Evolutionary conservation across 2,329 filamentous ascomycete species (phyloP).

Genomic region (Esteya vermicola): DNA sequence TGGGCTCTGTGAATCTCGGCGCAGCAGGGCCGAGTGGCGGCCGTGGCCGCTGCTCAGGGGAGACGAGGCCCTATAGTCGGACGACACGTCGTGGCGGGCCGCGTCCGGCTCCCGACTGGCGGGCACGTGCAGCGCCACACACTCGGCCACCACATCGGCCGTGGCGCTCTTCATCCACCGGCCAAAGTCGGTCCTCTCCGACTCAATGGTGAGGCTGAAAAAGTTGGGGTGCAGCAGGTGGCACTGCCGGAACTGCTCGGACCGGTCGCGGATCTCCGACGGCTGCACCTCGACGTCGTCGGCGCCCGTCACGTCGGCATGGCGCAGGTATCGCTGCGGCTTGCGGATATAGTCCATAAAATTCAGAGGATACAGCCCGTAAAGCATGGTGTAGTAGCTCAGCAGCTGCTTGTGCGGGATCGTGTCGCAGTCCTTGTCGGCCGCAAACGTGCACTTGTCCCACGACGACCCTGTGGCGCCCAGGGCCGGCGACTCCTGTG

Average conservation of each 20-base stretch:
- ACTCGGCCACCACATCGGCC: slow-evolving; percentile 66
- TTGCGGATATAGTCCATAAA: slow-evolving; percentile 80
- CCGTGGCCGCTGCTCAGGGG: slow-evolving; percentile 17
- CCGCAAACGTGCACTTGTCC: slow-evolving; percentile 48
- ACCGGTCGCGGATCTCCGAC: slow-evolving; percentile 60
- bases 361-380: slow-evolving; percentile 72
- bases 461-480: slow-evolving; percentile 24
- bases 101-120: slow-evolving; percentile 11
- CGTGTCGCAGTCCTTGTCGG: slow-evolving; percentile 45
- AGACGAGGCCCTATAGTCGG: no score
- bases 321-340: slow-evolving; percentile 62
- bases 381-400: slow-evolving; percentile 69
- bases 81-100: not conserved
- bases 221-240: slow-evolving; percentile 78
- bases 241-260: slow-evolving; percentile 57
- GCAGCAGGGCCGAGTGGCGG: slow-evolving; percentile 22
- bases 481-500: slow-evolving; percentile 13
- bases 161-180: slow-evolving; percentile 71
- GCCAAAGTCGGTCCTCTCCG: slow-evolving; percentile 61
- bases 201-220: slow-evolving; percentile 63
- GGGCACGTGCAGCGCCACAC: slow-evolving; percentile 49
- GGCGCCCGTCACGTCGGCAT: slow-evolving; percentile 52
- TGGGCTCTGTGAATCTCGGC: slow-evolving; percentile 33
- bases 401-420: slow-evolving; percentile 46
- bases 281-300: slow-evolving; percentile 69